A percentile compares a stretch with the other conserved stretches of the same genome.
phyloP scores from a whole-genome alignment of 129 eudicot species.

The Deinandra increscens region DNA sequence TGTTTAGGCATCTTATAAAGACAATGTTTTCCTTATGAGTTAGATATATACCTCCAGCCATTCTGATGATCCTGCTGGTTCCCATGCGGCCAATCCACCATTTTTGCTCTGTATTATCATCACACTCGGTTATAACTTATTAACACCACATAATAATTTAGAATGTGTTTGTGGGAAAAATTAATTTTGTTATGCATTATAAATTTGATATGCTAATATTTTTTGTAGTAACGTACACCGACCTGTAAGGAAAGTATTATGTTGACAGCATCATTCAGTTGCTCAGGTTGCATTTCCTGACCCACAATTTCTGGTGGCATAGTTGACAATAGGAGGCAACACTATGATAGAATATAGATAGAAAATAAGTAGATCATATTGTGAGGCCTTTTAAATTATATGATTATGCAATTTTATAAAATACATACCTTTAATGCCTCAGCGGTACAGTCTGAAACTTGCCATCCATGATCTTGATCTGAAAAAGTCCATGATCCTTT shows the following conservation, averaged over 20 bases:
- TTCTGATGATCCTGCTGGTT: conserved; percentile 68
- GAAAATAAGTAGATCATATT: background rate
- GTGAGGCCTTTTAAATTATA: background rate
- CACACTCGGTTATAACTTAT: conserved; percentile 6
- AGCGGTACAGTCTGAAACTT: conserved; percentile 90
- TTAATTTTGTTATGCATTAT: background rate
- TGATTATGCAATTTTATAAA: conserved; percentile 5
- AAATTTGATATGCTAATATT: background rate
- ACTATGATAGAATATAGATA: conserved; percentile 34
- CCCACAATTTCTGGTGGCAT: conserved; percentile 93
- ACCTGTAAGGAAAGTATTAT: conserved; percentile 83
- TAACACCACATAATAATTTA: conserved; percentile 4
- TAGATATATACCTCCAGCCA: conserved; percentile 76
- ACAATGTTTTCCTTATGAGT: background rate
- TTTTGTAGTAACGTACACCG: background rate
- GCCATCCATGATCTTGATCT: conserved; percentile 97
- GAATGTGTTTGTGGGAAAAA: background rate
- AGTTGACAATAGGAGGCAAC: conserved; percentile 67
- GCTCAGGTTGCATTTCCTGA: conserved; percentile 48
- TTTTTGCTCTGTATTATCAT: conserved; percentile 67
- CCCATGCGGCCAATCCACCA: conserved; percentile 95
- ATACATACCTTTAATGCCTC: conserved; percentile 71
- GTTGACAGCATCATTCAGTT: conserved; percentile 67
- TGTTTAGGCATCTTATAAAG: background rate
- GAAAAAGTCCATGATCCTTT: conserved; percentile 97